These are phyloP conservation scores for Chlorella vulgaris DNA, from an alignment of 139 green algal species.

Conservation along the genomic window DNA sequence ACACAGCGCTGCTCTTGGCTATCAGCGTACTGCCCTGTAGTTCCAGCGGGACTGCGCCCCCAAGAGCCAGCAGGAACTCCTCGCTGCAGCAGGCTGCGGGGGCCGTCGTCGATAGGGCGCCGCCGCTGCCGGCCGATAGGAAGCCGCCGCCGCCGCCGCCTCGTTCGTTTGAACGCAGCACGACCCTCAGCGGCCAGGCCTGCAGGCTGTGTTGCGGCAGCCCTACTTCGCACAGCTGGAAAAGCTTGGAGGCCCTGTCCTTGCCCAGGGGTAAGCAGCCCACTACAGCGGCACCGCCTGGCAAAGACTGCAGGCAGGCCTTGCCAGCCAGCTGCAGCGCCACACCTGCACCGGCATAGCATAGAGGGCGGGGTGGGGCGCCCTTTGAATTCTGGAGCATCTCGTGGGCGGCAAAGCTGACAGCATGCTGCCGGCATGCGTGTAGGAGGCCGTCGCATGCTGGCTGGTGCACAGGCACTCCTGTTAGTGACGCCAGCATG, in stretches of 20 bases:
- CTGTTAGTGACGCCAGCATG: too few relatives aligned
- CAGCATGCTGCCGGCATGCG: too few relatives aligned
- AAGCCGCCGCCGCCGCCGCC: constrained; percentile 16
- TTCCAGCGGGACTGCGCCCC: background rate
- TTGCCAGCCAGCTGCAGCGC: constrained; percentile 12
- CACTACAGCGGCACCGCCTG: background rate
- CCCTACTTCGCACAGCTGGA: constrained; percentile 6
- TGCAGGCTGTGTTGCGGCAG: constrained; percentile 17
- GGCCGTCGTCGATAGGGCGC: background rate
- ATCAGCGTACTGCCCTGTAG: background rate
- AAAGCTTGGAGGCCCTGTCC: constrained; percentile 28
- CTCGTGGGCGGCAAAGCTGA: too few relatives aligned
- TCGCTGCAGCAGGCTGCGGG: constrained; percentile 40
- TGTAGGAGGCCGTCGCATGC: too few relatives aligned
- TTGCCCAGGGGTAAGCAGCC: constrained; percentile 12
- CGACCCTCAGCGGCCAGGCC: constrained; percentile 21
- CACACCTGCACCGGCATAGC: background rate
- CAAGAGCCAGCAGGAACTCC: constrained; percentile 32
- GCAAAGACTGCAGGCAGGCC: constrained; percentile 10
- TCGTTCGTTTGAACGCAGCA: constrained; percentile 2
- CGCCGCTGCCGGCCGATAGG: constrained; percentile 16
- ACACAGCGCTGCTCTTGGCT: background rate
- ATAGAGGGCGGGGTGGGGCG: background rate
- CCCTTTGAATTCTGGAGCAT: background rate
- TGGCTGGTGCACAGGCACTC: too few relatives aligned